A percentile compares a stretch with the other conserved stretches of the same genome.
Conservation (phyloP, 257 asterid species). For the Dorcoceras hygrometricum region DNA sequence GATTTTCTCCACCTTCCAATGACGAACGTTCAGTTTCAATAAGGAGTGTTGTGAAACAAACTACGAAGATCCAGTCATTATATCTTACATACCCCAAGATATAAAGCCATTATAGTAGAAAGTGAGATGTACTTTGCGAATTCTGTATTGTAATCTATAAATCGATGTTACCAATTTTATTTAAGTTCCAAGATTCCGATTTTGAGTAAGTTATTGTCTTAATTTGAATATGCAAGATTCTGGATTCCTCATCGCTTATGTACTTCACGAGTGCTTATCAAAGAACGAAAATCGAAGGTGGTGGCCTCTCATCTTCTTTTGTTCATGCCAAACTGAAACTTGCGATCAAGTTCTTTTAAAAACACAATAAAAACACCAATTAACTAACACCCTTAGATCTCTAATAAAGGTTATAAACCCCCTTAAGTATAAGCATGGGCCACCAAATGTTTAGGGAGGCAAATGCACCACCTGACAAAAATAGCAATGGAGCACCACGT, state of each 20-base stretch:
- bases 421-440: background rate
- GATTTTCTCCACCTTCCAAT: background rate
- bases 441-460: background rate
- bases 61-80: background rate
- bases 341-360: background rate
- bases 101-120: no score
- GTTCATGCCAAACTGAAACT: background rate
- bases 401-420: background rate
- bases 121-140: no score
- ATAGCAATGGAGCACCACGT: background rate
- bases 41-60: background rate
- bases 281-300: background rate
- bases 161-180: no score
- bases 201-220: background rate
- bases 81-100: no score
- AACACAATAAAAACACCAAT: background rate
- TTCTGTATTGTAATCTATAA: background rate
- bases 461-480: background rate
- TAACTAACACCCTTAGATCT: background rate
- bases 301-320: background rate
- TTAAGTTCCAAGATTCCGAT: background rate
- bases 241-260: background rate
- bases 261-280: background rate
- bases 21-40: background rate
- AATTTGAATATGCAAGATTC: background rate